Percentiles rank a stretch among this genome's conserved stretches.
Evolutionary conservation across 306 rosid genomes (phyloP).

Genomic region (Medicago lupulina): DNA sequence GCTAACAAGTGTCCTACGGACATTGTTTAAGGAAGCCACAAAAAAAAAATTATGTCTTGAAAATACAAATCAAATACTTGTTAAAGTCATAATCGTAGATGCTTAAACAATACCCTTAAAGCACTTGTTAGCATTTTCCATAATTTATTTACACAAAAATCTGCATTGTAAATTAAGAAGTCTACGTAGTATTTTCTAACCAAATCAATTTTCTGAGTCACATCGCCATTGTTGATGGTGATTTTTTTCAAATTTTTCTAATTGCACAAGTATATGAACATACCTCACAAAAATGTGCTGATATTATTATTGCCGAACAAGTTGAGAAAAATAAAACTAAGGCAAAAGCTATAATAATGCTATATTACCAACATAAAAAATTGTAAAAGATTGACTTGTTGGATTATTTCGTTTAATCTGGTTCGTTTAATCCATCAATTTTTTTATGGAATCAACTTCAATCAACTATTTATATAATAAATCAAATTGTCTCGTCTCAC

Average conservation of each 20-base stretch:
- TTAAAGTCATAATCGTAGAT: too few relatives aligned
- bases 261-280: not conserved
- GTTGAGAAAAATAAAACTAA: not conserved
- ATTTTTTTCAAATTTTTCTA: not conserved
- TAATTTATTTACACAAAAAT: not conserved
- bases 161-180: not conserved
- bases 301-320: not conserved
- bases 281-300: not conserved
- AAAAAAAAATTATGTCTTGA: too few relatives aligned
- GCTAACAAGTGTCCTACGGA: too few relatives aligned
- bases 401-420: not conserved
- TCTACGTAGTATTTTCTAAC: not conserved
- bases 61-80: too few relatives aligned
- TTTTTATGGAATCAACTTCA: not conserved
- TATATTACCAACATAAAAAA: not conserved
- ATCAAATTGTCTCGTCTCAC: not conserved
- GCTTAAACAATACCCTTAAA: too few relatives aligned
- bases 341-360: too few relatives aligned
- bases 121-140: too few relatives aligned
- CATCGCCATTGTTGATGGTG: not conserved
- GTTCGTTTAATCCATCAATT: not conserved
- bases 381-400: not conserved
- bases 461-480: not conserved
- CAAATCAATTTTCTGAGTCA: not conserved
- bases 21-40: too few relatives aligned